Base-by-base conservation (phyloP, 352 stramenopile genomes). In the Detonula confervacea region DNA sequence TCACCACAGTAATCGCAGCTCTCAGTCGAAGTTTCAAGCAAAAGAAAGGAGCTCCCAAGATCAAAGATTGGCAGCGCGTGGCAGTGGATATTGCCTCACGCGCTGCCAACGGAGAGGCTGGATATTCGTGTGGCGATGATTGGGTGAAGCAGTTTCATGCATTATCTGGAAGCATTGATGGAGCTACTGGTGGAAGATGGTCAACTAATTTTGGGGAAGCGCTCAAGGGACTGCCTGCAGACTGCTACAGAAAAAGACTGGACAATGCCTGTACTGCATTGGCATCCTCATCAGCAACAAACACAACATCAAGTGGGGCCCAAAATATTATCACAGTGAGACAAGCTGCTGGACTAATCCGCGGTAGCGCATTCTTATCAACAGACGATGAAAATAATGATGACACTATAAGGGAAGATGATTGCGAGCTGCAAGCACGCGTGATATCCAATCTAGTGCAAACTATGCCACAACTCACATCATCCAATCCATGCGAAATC, bases 211-310 rank as follows among this genome's bases (percentile, higher is more conserved):
- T 80, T 54, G 33, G 51, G 2, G 16, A 76, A 44, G 63, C 63
- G 4, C 42, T 74, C 12, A 29, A 22, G 18, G 1, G 8, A n/a
- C 60, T 79, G 1, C 30, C 44, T 12, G 44, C 12, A 30, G 56
- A 72, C 14, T 81, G 73, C 30, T 62, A 74, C 51, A 62, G 25
- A 20, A 76, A 65, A 25, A 20, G 73, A n/a, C 51, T 81, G 47
- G 1, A 47, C 12, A 81, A 81, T 62, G 63, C 57, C 2, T 51
- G 79, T 4, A n/a, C 71, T 46, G 73, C 42, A 24, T 24, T 71
- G 24, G 18, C 22, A 11, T 16, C 52, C 1, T 39, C 51, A 18
- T 14, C 37, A 22, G 11, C 61, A 25, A 44, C 9, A 39, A n/a
- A n/a, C n/a, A n/a, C n/a, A n/a, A n/a, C n/a, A 63, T 16, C 33